Conservation (phyloP, 2,329 filamentous ascomycete genomes). For the Diaporthe citrichinensis region DNA sequence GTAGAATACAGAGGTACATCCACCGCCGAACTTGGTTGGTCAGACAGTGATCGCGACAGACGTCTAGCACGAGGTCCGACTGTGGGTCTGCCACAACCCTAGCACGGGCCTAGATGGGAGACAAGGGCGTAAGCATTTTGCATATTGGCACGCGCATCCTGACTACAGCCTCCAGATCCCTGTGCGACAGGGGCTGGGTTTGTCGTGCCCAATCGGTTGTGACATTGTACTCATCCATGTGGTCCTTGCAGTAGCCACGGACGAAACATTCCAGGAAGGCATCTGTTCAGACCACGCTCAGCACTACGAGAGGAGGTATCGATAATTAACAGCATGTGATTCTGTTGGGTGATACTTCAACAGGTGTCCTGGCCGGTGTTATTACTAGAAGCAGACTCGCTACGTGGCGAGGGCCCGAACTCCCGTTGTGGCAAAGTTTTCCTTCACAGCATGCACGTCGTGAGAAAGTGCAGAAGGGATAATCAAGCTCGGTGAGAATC, state of each 20-base stretch:
- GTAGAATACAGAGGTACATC: neutral
- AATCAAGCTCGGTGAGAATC: no score
- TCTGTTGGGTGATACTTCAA: neutral
- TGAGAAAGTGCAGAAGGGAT: no score
- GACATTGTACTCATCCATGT: neutral
- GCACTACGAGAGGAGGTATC: neutral
- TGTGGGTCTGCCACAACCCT: neutral
- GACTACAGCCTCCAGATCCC: neutral
- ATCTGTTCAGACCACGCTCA: neutral
- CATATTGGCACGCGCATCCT: neutral
- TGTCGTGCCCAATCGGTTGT: neutral
- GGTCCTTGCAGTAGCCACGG: neutral
- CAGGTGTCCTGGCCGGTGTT: neutral
- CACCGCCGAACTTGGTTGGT: neutral
- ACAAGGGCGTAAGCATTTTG: slow-evolving; percentile 8
- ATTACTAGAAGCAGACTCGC: neutral
- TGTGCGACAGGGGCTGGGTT: neutral
- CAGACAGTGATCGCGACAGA: neutral
- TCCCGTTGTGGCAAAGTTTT: no score
- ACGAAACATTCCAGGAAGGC: neutral
- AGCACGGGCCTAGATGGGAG: no score
- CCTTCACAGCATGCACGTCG: no score
- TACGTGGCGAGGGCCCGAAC: no score
- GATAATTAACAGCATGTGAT: neutral
- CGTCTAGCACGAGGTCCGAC: neutral